phyloP scores from a whole-genome alignment of 495 filamentous ascomycete species.

The Thozetella sp. region DNA sequence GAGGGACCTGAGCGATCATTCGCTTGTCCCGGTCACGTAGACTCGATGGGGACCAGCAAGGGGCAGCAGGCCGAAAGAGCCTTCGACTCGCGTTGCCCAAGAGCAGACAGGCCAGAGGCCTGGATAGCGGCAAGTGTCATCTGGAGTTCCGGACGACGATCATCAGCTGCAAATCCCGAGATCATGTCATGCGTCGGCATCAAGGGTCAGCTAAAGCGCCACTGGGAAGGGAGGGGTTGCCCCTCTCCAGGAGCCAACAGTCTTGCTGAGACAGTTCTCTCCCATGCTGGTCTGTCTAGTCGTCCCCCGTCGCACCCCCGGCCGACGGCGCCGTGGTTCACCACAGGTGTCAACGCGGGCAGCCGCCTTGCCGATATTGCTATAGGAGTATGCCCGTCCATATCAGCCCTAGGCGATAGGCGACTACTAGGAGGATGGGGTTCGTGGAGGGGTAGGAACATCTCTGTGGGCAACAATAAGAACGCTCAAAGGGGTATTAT shows the following conservation, averaged over 20 bases:
- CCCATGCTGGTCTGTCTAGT: background rate
- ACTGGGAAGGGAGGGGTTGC: background rate
- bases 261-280: background rate
- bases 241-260: background rate
- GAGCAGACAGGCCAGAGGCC: background rate
- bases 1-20: background rate
- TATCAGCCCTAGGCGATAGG: too few relatives aligned
- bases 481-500: too few relatives aligned
- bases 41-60: background rate
- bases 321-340: too few relatives aligned
- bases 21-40: background rate
- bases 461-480: too few relatives aligned
- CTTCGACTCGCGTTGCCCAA: background rate
- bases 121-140: constrained; percentile 17
- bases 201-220: background rate
- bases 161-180: constrained; percentile 15
- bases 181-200: constrained; percentile 12
- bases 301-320: too few relatives aligned
- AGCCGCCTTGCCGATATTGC: too few relatives aligned
- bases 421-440: too few relatives aligned
- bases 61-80: background rate
- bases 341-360: too few relatives aligned
- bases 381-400: too few relatives aligned
- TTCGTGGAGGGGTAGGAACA: too few relatives aligned
- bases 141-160: constrained; percentile 20